phyloP scores from a whole-genome alignment of 2,329 filamentous ascomycete species.

The Pseudocercospora vitis region DNA sequence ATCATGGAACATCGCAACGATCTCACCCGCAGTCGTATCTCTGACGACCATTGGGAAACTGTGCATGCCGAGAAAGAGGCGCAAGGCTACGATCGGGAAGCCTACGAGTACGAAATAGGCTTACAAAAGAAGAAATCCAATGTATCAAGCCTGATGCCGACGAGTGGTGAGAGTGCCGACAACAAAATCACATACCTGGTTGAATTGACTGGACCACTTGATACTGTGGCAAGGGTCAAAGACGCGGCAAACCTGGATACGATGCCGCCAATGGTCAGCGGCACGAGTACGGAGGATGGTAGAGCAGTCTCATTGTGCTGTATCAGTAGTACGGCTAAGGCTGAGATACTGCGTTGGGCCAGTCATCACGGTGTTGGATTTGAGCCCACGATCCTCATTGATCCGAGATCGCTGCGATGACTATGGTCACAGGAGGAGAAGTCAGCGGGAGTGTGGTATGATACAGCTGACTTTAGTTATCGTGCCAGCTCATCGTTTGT shows the following conservation, averaged over 20 bases:
- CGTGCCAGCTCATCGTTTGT: neutral
- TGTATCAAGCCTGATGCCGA: slow-evolving; percentile 24
- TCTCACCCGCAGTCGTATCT: slow-evolving; percentile 37
- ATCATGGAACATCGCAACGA: slow-evolving; percentile 40
- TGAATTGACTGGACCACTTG: slow-evolving; percentile 34
- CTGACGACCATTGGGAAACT: slow-evolving; percentile 41
- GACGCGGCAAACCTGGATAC: slow-evolving; percentile 30
- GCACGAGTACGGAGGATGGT: slow-evolving; percentile 31
- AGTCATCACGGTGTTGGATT: slow-evolving; percentile 25
- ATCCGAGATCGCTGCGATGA: slow-evolving; percentile 29
- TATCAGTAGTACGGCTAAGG: slow-evolving; percentile 32
- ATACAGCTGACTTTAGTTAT: neutral
- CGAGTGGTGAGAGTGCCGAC: slow-evolving; percentile 20
- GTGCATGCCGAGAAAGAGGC: slow-evolving; percentile 36
- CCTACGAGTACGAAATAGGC: slow-evolving; percentile 42
- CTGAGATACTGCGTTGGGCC: slow-evolving; percentile 27
- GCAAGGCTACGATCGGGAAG: slow-evolving; percentile 41
- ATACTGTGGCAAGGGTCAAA: slow-evolving; percentile 31
- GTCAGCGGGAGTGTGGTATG: neutral
- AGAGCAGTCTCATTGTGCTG: slow-evolving; percentile 33
- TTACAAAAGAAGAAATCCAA: slow-evolving; percentile 33
- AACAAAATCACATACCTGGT: slow-evolving; percentile 32
- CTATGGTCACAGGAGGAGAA: neutral
- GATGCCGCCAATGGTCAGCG: slow-evolving; percentile 30
- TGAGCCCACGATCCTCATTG: slow-evolving; percentile 31